phyloP scores from a whole-genome alignment of 345 rosid species.

The Acer campestre region DNA sequence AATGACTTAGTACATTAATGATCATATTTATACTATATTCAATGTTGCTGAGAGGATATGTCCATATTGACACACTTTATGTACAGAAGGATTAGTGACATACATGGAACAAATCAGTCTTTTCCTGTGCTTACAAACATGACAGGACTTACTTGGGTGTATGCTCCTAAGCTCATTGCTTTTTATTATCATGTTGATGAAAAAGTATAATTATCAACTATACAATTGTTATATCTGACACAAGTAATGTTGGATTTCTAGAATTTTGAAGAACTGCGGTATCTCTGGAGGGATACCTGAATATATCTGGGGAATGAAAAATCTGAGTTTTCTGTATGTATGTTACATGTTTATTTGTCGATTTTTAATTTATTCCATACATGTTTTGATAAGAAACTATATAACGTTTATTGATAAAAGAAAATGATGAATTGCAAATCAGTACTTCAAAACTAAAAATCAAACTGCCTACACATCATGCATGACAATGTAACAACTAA shows the following conservation, averaged over 20 bases:
- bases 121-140: slow-evolving; percentile 29
- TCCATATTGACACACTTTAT: not conserved
- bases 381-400: not conserved
- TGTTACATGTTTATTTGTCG: not conserved
- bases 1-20: not conserved
- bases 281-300: slow-evolving; percentile 24
- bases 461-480: not conserved
- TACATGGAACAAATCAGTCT: slow-evolving; percentile 25
- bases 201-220: not conserved
- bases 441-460: not conserved
- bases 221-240: not conserved
- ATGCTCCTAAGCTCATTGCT: slow-evolving; percentile 19
- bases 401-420: not conserved
- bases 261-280: slow-evolving; percentile 29
- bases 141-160: slow-evolving; percentile 20
- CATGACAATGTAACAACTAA: not conserved
- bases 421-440: not conserved
- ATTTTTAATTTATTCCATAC: not conserved
- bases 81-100: slow-evolving; percentile 37
- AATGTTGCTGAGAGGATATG: not conserved
- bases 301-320: slow-evolving; percentile 25
- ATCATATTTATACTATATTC: not conserved
- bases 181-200: not conserved
- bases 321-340: slow-evolving; percentile 23
- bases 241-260: not conserved